Base-by-base conservation (phyloP, 345 rosid genomes). In the Linum trigynum region DNA sequence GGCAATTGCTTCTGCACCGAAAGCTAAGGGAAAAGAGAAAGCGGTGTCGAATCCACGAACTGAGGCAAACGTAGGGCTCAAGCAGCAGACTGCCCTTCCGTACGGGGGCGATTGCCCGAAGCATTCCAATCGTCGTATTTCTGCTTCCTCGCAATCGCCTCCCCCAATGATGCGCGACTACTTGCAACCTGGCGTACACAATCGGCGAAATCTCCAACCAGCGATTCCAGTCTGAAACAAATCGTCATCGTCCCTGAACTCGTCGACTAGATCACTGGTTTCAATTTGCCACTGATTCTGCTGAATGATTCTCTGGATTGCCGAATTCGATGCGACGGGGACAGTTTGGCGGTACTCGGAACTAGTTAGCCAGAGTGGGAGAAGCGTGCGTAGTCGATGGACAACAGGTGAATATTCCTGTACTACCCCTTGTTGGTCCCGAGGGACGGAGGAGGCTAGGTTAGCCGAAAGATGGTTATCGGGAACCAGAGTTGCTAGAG, bases 91-190 rank as follows among this genome's bases (percentile, higher is more conserved):
- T n/a, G n/a, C n/a, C n/a, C n/a, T n/a, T n/a, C n/a, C n/a, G n/a
- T n/a, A n/a, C n/a, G n/a, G n/a, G n/a, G n/a, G n/a, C n/a, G n/a
- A n/a, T n/a, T n/a, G n/a, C n/a, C n/a, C n/a, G n/a, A n/a, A n/a
- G n/a, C n/a, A n/a, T n/a, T n/a, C n/a, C n/a, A n/a, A n/a, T n/a
- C n/a, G n/a, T n/a, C n/a, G n/a, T n/a, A n/a, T n/a, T n/a, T 76
- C 51, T 40, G 66, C 64, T 78, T 78, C 79, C 65, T 81, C 36
- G 38, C 77, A 9, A 69, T 69, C 55, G 69, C 76, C 75, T 74
- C 78, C 15, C 64, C 72, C 59, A 80, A 76, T 36, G 69, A 76
- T 42, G 69, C 9, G 72, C 70, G 15, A 71, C 79, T 57, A 71
- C 79, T 0, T 71, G 70, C 8, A 81, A 76, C 56, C 80, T 76